Evolutionary conservation across 2,329 filamentous ascomycete species (phyloP).

Genomic region (Byssochlamys sp.): DNA sequence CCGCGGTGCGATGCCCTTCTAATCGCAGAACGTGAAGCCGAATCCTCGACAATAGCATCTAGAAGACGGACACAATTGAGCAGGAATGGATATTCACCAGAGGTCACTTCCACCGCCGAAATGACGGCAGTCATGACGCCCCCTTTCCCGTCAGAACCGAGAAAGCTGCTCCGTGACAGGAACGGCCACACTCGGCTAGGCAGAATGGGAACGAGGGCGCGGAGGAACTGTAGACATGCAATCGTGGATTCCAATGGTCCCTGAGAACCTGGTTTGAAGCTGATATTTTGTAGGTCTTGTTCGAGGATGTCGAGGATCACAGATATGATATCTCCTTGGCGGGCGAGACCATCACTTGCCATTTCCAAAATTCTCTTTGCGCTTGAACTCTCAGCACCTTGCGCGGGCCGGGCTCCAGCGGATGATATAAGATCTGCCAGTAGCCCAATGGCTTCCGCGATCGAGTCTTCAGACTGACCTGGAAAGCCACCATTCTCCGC

Average conservation of each 20-base stretch:
- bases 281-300: conserved; percentile 43
- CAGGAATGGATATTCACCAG: conserved; percentile 68
- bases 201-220: conserved; percentile 59
- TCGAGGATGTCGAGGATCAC: conserved; percentile 82
- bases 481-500: conserved; percentile 40
- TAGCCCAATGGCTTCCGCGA: conserved; percentile 64
- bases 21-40: conserved; percentile 47
- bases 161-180: conserved; percentile 67
- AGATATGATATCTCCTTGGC: conserved; percentile 59
- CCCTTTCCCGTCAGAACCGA: conserved; percentile 65
- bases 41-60: conserved; percentile 64
- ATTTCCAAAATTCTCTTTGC: conserved; percentile 40
- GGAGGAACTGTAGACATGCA: conserved; percentile 70
- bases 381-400: conserved; percentile 26
- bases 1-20: conserved; percentile 28
- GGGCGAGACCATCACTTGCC: conserved; percentile 40
- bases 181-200: conserved; percentile 86
- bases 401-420: conserved; percentile 17
- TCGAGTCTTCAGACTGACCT: conserved; percentile 50
- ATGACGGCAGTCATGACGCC: conserved; percentile 70
- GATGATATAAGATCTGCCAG: conserved; percentile 59
- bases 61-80: conserved; percentile 65
- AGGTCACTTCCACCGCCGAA: conserved; percentile 69
- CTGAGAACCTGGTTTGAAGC: conserved; percentile 52
- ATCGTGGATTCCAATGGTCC: conserved; percentile 59